Percentiles rank a stretch among this genome's conserved stretches.
Evolutionary conservation across 2,329 filamentous ascomycete genomes (phyloP).

Genomic region (Diaporthe aspalathi): DNA sequence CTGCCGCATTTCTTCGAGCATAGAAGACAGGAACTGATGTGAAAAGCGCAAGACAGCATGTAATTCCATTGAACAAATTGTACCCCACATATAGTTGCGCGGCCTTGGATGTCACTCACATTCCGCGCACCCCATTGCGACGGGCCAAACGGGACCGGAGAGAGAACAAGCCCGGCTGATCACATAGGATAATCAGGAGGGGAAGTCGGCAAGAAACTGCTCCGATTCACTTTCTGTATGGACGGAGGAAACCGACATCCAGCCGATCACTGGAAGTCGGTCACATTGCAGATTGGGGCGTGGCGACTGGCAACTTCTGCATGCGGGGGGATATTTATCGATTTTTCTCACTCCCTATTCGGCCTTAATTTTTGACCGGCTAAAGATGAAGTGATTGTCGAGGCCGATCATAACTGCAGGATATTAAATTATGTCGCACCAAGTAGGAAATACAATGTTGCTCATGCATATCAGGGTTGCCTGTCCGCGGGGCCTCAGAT

Average conservation of each 20-base stretch:
- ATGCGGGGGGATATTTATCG: background rate
- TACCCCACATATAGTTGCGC: background rate
- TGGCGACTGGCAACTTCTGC: background rate
- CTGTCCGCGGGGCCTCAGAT: too few relatives aligned
- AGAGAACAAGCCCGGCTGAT: background rate
- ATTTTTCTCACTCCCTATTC: too few relatives aligned
- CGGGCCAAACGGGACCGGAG: too few relatives aligned
- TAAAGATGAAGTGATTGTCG: slow-evolving; percentile 31
- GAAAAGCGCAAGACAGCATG: background rate
- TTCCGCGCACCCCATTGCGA: background rate
- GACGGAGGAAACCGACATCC: background rate
- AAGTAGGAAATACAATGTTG: background rate
- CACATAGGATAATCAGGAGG: background rate
- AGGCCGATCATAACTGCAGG: slow-evolving; percentile 20
- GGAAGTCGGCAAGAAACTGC: too few relatives aligned
- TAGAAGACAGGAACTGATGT: background rate
- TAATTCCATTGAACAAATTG: background rate
- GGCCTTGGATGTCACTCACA: background rate
- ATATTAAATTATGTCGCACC: background rate
- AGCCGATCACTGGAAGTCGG: slow-evolving; percentile 24
- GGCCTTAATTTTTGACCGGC: slow-evolving; percentile 33
- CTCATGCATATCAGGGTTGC: slow-evolving; percentile 17
- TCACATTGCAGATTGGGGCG: slow-evolving; percentile 15
- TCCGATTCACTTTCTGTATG: too few relatives aligned
- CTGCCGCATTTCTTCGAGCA: background rate